phyloP scores from a whole-genome alignment of 345 rosid genomes.

The Cardiospermum halicacabum region DNA sequence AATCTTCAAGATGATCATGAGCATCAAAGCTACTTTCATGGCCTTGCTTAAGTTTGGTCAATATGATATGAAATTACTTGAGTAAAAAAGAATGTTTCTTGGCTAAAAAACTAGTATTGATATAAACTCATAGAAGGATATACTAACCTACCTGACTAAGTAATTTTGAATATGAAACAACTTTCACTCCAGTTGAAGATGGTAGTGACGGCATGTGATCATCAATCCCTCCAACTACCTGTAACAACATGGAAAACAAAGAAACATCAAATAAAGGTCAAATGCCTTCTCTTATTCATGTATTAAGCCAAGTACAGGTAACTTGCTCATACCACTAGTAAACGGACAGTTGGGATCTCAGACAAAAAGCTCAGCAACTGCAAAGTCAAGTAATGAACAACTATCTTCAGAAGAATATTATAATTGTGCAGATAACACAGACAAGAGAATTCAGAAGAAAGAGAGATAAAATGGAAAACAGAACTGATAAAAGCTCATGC shows the following conservation, averaged over 20 bases:
- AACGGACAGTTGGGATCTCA: slow-evolving; percentile 73
- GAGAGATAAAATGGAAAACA: not conserved
- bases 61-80: not conserved
- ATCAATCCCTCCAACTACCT: slow-evolving; percentile 94
- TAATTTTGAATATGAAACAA: slow-evolving; percentile 68
- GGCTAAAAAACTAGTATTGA: not conserved
- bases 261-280: slow-evolving; percentile 4
- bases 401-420: slow-evolving; percentile 2
- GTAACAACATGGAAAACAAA: slow-evolving; percentile 19
- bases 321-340: slow-evolving; percentile 71
- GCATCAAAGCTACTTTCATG: not conserved
- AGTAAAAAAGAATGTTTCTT: not conserved
- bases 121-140: slow-evolving; percentile 14
- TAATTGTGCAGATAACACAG: slow-evolving; percentile 2
- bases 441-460: not conserved
- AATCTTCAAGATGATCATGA: not conserved
- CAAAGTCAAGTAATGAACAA: slow-evolving; percentile 31
- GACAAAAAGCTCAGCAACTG: slow-evolving; percentile 80
- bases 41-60: not conserved
- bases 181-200: slow-evolving; percentile 59
- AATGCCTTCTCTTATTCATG: slow-evolving; percentile 1
- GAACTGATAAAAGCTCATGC: not conserved
- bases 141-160: slow-evolving; percentile 64
- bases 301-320: slow-evolving; percentile 10
- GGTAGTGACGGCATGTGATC: slow-evolving; percentile 82